These are phyloP conservation scores for Triangularia setosa DNA, from an alignment of 2,329 filamentous ascomycete genomes.

Conservation along the genomic window DNA sequence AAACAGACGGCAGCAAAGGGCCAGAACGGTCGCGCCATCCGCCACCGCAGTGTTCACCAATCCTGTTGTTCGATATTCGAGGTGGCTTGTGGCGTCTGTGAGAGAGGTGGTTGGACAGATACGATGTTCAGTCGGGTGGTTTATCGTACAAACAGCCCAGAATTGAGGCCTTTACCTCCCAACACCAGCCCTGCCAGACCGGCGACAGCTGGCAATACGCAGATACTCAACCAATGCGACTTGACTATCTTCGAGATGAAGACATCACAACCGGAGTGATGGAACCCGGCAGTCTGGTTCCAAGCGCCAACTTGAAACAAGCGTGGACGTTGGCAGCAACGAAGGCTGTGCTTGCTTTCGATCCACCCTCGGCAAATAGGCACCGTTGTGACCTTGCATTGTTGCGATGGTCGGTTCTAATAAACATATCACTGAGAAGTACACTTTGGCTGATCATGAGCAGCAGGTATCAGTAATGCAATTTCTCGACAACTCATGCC, in stretches of 20 bases:
- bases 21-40: background rate
- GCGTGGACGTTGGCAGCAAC: background rate
- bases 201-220: background rate
- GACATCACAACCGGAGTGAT: background rate
- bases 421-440: background rate
- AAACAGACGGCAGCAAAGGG: background rate
- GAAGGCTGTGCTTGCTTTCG: background rate
- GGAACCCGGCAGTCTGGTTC: conserved; percentile 6
- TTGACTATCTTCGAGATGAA: background rate
- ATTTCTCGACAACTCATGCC: background rate
- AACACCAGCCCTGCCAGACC: background rate
- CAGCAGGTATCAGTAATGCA: background rate
- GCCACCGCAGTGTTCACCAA: background rate
- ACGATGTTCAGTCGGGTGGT: background rate
- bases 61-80: background rate
- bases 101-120: background rate
- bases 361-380: background rate
- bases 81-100: background rate
- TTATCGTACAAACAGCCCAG: background rate
- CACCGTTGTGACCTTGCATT: background rate
- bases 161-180: background rate
- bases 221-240: background rate
- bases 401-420: background rate
- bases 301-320: conserved; percentile 12
- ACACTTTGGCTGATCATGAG: background rate